Evolutionary conservation across 441 rosid species (phyloP).

Genomic region (Erodium texanum): DNA sequence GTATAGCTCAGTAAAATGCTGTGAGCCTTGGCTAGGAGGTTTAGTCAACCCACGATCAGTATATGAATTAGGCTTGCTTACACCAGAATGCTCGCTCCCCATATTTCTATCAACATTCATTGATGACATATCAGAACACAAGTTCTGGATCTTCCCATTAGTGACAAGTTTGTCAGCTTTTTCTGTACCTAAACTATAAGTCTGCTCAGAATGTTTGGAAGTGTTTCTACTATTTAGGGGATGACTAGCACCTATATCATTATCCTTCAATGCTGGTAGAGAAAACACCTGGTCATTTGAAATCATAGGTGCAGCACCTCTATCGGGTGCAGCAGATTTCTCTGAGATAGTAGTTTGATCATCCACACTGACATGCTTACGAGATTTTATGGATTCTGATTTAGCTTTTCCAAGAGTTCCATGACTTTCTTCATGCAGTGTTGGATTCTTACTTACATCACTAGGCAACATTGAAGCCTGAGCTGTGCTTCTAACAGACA

Average conservation of each 20-base stretch:
- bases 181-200: constrained; percentile 25
- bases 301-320: constrained; percentile 19
- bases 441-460: constrained; percentile 34
- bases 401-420: constrained; percentile 28
- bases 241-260: constrained; percentile 23
- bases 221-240: constrained; percentile 18
- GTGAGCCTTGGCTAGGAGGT: constrained; percentile 32
- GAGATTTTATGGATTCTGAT: constrained; percentile 32
- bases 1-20: constrained; percentile 19
- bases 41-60: constrained; percentile 33
- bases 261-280: constrained; percentile 25
- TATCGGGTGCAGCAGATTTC: constrained; percentile 28
- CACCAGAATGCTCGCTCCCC: constrained; percentile 25
- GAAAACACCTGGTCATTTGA: constrained; percentile 26
- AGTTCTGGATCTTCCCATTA: constrained; percentile 25
- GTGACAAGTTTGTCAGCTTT: constrained; percentile 16
- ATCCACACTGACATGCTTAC: constrained; percentile 28
- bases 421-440: constrained; percentile 39
- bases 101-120: constrained; percentile 28
- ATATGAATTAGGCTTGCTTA: constrained; percentile 24
- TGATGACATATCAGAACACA: constrained; percentile 31
- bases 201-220: constrained; percentile 18
- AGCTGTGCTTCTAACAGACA: constrained; percentile 35
- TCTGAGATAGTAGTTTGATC: constrained; percentile 22
- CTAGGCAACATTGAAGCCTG: constrained; percentile 28